A percentile compares a stretch with the other conserved stretches of the same genome.
Conservation (phyloP, 371 early-diverging fungal species). For the Actinomucor elegans region DNA sequence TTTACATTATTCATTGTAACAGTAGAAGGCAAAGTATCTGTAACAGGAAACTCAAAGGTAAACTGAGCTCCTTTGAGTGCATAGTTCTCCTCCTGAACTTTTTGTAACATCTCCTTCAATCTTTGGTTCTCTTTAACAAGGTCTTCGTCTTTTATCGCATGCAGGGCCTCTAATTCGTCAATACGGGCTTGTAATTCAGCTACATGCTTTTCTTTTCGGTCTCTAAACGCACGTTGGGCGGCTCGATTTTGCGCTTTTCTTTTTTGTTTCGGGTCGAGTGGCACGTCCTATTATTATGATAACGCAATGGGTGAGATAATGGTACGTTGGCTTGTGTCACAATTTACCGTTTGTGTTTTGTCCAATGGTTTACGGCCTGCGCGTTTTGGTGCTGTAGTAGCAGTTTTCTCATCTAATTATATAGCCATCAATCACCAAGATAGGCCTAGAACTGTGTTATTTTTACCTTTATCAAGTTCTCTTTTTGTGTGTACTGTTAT, state of each 20-base stretch:
- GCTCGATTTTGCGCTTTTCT: slow-evolving; percentile 80
- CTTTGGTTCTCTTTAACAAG: slow-evolving; percentile 32
- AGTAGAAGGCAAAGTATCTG: not conserved
- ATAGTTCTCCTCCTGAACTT: slow-evolving; percentile 44
- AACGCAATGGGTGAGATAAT: not conserved
- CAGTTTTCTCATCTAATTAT: slow-evolving; percentile 19
- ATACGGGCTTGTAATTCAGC: slow-evolving; percentile 64
- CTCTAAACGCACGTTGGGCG: slow-evolving; percentile 78
- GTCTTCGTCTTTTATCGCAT: slow-evolving; percentile 23
- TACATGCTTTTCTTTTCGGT: slow-evolving; percentile 72
- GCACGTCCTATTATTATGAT: slow-evolving; percentile 11
- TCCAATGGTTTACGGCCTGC: slow-evolving; percentile 44
- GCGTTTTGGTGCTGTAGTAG: slow-evolving; percentile 25
- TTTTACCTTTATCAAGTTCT: slow-evolving; percentile 20
- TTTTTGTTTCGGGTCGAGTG: slow-evolving; percentile 54
- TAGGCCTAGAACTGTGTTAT: too few relatives aligned
- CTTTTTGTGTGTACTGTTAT: slow-evolving; percentile 6
- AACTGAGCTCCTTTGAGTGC: slow-evolving; percentile 43
- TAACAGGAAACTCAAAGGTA: slow-evolving; percentile 43
- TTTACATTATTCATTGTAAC: not conserved
- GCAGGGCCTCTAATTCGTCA: slow-evolving; percentile 54
- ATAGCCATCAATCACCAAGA: not conserved
- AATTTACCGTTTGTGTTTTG: slow-evolving; percentile 27
- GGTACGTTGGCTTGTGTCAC: not conserved
- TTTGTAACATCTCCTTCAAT: slow-evolving; percentile 30